Percentiles rank a stretch among this genome's conserved stretches.
These are phyloP conservation scores for Aspergillus caelatus DNA, from an alignment of 2,329 filamentous ascomycete species.

Conservation along the genomic window DNA sequence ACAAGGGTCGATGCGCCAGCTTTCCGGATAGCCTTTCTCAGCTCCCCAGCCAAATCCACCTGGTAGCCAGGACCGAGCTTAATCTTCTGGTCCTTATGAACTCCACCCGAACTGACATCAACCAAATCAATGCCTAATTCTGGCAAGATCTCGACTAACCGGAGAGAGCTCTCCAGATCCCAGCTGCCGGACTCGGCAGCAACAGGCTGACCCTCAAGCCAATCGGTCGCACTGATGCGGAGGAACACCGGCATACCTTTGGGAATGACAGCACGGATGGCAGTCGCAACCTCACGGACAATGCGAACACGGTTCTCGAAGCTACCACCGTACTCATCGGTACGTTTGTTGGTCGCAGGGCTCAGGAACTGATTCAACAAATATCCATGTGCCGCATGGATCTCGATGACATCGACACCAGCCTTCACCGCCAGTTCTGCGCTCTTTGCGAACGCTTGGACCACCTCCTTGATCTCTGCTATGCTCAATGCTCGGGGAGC, in stretches of 20 bases:
- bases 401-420: slow-evolving; percentile 76
- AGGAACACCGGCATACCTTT: slow-evolving; percentile 70
- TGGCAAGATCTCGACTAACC: slow-evolving; percentile 45
- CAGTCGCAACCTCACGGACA: slow-evolving; percentile 65
- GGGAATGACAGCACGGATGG: slow-evolving; percentile 64
- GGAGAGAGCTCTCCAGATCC: slow-evolving; percentile 43
- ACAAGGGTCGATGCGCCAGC: slow-evolving; percentile 48
- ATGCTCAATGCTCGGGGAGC: slow-evolving; percentile 68
- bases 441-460: slow-evolving; percentile 62
- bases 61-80: slow-evolving; percentile 54
- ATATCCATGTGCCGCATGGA: slow-evolving; percentile 79
- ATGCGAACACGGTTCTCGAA: slow-evolving; percentile 68
- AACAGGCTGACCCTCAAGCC: slow-evolving; percentile 58
- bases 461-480: slow-evolving; percentile 66
- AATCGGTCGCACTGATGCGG: slow-evolving; percentile 72
- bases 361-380: slow-evolving; percentile 71
- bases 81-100: slow-evolving; percentile 49
- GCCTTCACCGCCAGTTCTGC: slow-evolving; percentile 64
- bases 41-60: slow-evolving; percentile 50
- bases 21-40: slow-evolving; percentile 44
- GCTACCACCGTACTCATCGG: slow-evolving; percentile 54
- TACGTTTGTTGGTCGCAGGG: slow-evolving; percentile 69
- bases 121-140: slow-evolving; percentile 48
- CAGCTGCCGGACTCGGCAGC: slow-evolving; percentile 36
- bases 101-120: slow-evolving; percentile 51